Conservation (phyloP, 2,329 filamentous ascomycete species). For the Zymoseptoria passerinii region DNA sequence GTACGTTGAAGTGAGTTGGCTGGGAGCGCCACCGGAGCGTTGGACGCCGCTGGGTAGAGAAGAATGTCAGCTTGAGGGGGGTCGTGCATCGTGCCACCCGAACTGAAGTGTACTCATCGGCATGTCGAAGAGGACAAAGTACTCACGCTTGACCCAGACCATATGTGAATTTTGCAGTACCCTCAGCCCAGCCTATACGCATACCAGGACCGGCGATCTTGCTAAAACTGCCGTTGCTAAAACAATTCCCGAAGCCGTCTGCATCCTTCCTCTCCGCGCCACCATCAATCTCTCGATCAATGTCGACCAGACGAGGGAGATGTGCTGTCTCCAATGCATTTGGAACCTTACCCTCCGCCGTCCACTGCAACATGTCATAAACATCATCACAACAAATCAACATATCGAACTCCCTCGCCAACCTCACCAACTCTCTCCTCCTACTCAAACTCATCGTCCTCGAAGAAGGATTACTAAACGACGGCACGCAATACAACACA, state of each 20-base stretch:
- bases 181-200: constrained; percentile 83
- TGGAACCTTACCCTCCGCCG: constrained; percentile 29
- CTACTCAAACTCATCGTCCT: constrained; percentile 67
- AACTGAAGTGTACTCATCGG: background rate
- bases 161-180: constrained; percentile 52
- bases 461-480: constrained; percentile 81
- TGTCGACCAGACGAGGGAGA: constrained; percentile 67
- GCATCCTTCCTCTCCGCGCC: constrained; percentile 39
- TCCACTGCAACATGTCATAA: constrained; percentile 87
- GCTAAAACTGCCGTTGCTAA: constrained; percentile 85
- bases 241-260: constrained; percentile 67
- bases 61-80: constrained; percentile 6
- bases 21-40: constrained; percentile 52
- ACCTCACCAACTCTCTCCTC: constrained; percentile 59
- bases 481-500: constrained; percentile 80
- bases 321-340: constrained; percentile 30
- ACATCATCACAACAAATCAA: constrained; percentile 86
- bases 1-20: constrained; percentile 51
- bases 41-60: constrained; percentile 38
- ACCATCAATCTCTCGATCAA: constrained; percentile 61
- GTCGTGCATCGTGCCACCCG: background rate
- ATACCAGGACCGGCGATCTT: constrained; percentile 78
- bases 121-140: background rate
- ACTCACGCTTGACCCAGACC: constrained; percentile 52
- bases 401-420: constrained; percentile 72